phyloP scores from a whole-genome alignment of 139 green algal species.

The Deuterostichococcus epilithicus region DNA sequence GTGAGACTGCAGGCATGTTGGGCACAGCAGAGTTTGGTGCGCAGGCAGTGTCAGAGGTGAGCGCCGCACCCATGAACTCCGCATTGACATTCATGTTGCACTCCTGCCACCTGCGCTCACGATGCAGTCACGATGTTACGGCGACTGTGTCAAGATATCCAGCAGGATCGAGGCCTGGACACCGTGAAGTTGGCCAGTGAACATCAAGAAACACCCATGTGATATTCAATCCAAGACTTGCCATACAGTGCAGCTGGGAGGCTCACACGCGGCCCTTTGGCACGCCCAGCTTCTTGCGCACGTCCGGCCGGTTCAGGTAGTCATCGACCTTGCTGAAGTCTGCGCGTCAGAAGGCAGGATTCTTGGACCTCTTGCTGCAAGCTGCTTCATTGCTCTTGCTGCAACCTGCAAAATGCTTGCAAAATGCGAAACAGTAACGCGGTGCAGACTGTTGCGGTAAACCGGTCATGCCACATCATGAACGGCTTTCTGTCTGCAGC shows the following conservation, averaged over 20 bases:
- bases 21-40: background rate
- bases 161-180: background rate
- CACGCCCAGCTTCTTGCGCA: conserved; percentile 62
- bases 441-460: too few relatives aligned
- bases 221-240: background rate
- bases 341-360: too few relatives aligned
- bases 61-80: conserved; percentile 48
- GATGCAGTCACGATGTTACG: background rate
- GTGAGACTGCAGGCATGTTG: background rate
- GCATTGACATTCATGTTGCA: conserved; percentile 65
- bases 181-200: too few relatives aligned
- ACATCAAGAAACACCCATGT: background rate
- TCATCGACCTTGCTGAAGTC: conserved; percentile 32
- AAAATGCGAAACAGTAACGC: too few relatives aligned
- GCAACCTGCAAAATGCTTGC: too few relatives aligned
- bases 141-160: background rate
- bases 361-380: too few relatives aligned
- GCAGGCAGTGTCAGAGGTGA: background rate
- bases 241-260: background rate
- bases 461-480: too few relatives aligned
- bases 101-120: conserved; percentile 39
- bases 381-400: too few relatives aligned
- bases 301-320: conserved; percentile 56
- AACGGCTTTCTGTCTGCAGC: too few relatives aligned
- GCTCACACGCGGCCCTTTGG: conserved; percentile 21